Evolutionary conservation across 345 rosid genomes (phyloP).

Genomic region (Fremontodendron californicum): DNA sequence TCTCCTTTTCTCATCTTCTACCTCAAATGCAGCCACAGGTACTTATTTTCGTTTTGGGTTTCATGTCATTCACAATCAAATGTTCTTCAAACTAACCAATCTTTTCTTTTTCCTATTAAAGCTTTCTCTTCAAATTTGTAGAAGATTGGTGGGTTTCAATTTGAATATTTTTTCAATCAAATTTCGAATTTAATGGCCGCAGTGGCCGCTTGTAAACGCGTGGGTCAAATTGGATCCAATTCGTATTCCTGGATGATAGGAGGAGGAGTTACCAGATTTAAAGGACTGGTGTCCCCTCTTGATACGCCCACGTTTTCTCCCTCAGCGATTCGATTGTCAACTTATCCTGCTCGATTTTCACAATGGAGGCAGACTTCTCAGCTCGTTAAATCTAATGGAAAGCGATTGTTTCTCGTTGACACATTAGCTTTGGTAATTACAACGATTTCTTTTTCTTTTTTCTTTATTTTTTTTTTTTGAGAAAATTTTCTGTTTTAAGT

Average conservation of each 20-base stretch:
- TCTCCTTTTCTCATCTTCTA: background rate
- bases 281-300: constrained; percentile 27
- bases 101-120: background rate
- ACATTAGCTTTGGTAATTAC: constrained; percentile 72
- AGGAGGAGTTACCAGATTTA: constrained; percentile 19
- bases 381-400: constrained; percentile 56
- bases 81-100: background rate
- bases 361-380: constrained; percentile 47
- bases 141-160: constrained; percentile 7
- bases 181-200: constrained; percentile 36
- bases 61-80: background rate
- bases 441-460: background rate
- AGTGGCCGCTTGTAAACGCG: constrained; percentile 39
- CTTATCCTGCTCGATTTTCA: constrained; percentile 20
- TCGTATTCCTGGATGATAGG: constrained; percentile 17
- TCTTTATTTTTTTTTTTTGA: too few relatives aligned
- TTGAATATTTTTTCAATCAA: background rate
- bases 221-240: constrained; percentile 32
- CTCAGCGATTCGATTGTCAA: constrained; percentile 19
- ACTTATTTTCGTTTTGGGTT: background rate
- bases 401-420: constrained; percentile 75
- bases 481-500: background rate
- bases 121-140: background rate
- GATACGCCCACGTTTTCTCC: constrained; percentile 16
- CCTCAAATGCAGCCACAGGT: too few relatives aligned